Evolutionary conservation across 2,329 filamentous ascomycete species (phyloP).

Genomic region (Ascocoryne sarcoides): DNA sequence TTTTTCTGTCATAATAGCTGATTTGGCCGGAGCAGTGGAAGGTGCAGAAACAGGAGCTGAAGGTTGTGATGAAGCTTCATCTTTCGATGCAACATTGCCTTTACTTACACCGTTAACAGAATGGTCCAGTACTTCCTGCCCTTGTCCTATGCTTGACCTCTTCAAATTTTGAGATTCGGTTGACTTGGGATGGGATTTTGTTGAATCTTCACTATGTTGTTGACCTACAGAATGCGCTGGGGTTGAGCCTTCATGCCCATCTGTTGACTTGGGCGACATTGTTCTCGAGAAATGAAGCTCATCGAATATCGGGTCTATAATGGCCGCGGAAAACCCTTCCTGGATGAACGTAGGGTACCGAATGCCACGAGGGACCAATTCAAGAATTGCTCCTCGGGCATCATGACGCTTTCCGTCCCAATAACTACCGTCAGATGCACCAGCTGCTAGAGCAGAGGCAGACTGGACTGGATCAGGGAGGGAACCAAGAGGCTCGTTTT

Average conservation of each 20-base stretch:
- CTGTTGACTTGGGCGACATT: conserved; percentile 17
- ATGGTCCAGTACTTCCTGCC: too few species aligned
- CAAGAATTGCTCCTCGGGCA: conserved; percentile 59
- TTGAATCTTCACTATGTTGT: conserved; percentile 35
- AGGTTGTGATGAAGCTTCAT: background rate
- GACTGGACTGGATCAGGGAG: conserved; percentile 2
- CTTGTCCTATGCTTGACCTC: too few species aligned
- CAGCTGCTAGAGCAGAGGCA: background rate
- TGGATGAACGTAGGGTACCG: conserved; percentile 64
- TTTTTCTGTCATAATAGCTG: conserved; percentile 51
- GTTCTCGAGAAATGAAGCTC: conserved; percentile 49
- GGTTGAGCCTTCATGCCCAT: background rate
- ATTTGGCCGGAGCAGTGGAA: conserved; percentile 12
- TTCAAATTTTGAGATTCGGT: too few species aligned
- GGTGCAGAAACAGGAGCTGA: conserved; percentile 2
- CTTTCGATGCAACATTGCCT: background rate
- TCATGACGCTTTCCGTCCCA: too few species aligned
- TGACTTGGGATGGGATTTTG: background rate
- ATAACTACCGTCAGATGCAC: too few species aligned
- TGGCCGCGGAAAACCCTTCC: conserved; percentile 57
- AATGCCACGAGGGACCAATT: conserved; percentile 57
- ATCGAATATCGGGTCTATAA: conserved; percentile 57
- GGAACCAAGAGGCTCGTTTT: too few species aligned
- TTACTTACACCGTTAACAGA: too few species aligned
- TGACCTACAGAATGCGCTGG: too few species aligned